Percentiles rank a stretch among this genome's conserved stretches.
Conservation (phyloP, 2,329 filamentous ascomycete species). For the Ophiobolus disseminans region DNA sequence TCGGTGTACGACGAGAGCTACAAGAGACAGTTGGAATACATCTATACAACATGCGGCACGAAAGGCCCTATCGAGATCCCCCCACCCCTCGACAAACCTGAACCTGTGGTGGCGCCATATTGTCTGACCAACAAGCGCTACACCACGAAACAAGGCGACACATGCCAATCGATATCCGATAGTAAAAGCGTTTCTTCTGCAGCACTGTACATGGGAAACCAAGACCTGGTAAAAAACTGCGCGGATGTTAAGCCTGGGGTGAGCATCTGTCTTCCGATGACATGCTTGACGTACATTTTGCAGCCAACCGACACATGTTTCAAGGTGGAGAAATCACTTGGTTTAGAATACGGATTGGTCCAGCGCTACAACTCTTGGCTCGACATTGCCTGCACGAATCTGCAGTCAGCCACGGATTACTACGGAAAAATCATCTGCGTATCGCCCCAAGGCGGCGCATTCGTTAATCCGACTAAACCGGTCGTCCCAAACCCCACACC, state of each 20-base stretch:
- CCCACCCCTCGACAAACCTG: neutral
- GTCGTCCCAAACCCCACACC: conserved; percentile 7
- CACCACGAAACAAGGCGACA: conserved; percentile 11
- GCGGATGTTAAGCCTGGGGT: conserved; percentile 2
- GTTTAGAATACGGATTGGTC: conserved; percentile 3
- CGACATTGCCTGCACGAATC: conserved; percentile 5
- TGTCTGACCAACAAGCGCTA: conserved; percentile 12
- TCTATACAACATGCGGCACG: conserved; percentile 3
- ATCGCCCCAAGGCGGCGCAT: conserved; percentile 11
- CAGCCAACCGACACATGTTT: conserved; percentile 9
- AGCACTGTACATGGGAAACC: conserved; percentile 12
- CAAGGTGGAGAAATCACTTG: conserved; percentile 4
- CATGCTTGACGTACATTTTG: conserved; percentile 10
- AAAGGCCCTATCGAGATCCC: conserved; percentile 3
- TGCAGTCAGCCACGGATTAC: conserved; percentile 7
- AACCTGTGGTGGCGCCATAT: conserved; percentile 5
- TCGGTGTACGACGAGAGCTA: conserved; percentile 9
- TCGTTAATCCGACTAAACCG: conserved; percentile 1
- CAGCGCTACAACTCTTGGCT: conserved; percentile 12
- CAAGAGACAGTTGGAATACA: conserved; percentile 8
- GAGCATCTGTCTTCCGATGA: conserved; percentile 9
- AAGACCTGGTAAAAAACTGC: conserved; percentile 10
- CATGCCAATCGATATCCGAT: conserved; percentile 9
- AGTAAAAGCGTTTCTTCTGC: conserved; percentile 8
- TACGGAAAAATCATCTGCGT: conserved; percentile 13